These are phyloP conservation scores for Myriangium duriaei DNA, from an alignment of 2,329 filamentous ascomycete genomes.

Conservation along the genomic window DNA sequence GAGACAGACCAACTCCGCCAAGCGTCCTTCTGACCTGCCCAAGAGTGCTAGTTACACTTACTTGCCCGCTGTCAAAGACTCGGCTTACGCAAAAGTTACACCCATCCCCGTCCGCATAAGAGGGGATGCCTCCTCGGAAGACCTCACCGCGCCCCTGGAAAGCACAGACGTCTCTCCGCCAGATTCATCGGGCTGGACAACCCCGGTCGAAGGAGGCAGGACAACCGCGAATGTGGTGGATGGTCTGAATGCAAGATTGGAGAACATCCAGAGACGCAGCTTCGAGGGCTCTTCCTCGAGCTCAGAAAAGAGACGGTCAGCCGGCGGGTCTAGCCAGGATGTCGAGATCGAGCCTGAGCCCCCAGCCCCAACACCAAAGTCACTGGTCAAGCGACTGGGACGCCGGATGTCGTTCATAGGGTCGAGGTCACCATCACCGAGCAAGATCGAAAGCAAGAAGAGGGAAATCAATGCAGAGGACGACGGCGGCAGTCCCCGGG, in stretches of 20 bases:
- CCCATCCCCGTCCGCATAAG: conserved; percentile 29
- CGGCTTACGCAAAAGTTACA: conserved; percentile 12
- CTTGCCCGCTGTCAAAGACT: conserved; percentile 30
- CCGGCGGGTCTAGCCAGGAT: conserved; percentile 9
- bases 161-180: conserved; percentile 22
- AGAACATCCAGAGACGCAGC: conserved; percentile 20
- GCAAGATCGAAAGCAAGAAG: conserved; percentile 2
- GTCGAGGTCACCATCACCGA: conserved; percentile 11
- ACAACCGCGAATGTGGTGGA: conserved; percentile 19
- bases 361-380: conserved; percentile 9
- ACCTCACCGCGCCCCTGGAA: conserved; percentile 26
- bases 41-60: conserved; percentile 48
- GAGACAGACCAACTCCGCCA: neutral
- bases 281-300: conserved; percentile 6
- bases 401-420: conserved; percentile 10
- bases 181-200: conserved; percentile 33
- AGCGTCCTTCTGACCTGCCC: conserved; percentile 25
- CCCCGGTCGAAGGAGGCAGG: conserved; percentile 26
- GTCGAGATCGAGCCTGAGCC: conserved; percentile 8
- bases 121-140: conserved; percentile 38
- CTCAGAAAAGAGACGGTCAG: conserved; percentile 11
- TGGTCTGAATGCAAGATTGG: conserved; percentile 20
- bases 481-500: neutral
- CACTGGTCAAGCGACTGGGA: conserved; percentile 10
- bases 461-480: neutral